Percentiles rank a stretch among this genome's conserved stretches.
Evolutionary conservation across 1,284 basidiomycete genomes (phyloP).

Genomic region (Sporisorium iseilematis-ciliati): DNA sequence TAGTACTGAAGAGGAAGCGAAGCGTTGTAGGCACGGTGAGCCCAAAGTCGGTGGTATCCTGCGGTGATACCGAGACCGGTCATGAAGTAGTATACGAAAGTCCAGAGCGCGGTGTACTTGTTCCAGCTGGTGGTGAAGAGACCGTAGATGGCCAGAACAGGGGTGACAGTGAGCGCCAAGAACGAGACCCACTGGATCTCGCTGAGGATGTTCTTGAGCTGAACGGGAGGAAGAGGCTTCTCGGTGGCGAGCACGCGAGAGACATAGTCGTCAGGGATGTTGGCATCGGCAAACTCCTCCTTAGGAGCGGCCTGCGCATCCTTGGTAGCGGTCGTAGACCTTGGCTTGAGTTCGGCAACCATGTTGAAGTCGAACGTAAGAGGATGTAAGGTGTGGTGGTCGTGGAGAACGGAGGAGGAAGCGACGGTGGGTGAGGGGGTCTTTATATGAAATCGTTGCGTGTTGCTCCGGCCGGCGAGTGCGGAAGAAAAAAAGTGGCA

Average conservation of each 20-base stretch:
- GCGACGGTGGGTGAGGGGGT: not conserved
- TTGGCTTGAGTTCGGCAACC: slow-evolving; percentile 50
- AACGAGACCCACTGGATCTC: slow-evolving; percentile 69
- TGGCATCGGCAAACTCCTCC: slow-evolving; percentile 57
- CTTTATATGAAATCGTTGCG: slow-evolving; percentile 11
- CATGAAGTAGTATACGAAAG: slow-evolving; percentile 65
- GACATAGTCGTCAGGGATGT: slow-evolving; percentile 66
- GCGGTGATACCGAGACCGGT: slow-evolving; percentile 68
- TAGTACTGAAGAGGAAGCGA: slow-evolving; percentile 60
- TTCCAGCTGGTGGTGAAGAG: slow-evolving; percentile 59
- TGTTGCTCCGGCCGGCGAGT: not conserved
- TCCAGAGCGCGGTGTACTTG: slow-evolving; percentile 55
- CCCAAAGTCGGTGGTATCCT: slow-evolving; percentile 68
- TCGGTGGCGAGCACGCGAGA: slow-evolving; percentile 57
- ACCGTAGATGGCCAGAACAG: slow-evolving; percentile 63
- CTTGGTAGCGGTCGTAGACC: slow-evolving; percentile 38
- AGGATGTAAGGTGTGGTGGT: not conserved
- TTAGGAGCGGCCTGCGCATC: slow-evolving; percentile 52
- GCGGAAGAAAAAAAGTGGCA: too few species aligned
- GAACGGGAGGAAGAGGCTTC: slow-evolving; percentile 62
- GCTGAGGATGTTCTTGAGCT: slow-evolving; percentile 62
- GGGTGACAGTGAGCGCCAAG: slow-evolving; percentile 61
- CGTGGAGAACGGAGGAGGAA: not conserved
- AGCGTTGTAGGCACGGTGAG: slow-evolving; percentile 67
- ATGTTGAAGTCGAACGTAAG: slow-evolving; percentile 26